Conservation (phyloP, 192 early-diverging fungal species). For the Entomortierella lignicola region DNA sequence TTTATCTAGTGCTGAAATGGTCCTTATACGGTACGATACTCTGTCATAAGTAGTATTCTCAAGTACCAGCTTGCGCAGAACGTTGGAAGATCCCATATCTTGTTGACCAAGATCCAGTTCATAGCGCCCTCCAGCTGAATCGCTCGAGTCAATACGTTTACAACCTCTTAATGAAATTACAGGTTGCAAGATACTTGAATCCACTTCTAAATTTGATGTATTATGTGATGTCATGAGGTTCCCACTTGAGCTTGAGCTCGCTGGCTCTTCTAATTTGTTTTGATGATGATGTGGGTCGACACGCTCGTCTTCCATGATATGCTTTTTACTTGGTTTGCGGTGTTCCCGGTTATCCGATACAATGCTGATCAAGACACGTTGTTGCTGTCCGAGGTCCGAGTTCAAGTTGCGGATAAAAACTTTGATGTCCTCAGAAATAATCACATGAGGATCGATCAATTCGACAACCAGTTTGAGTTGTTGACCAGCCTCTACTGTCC, state of each 20-base stretch:
- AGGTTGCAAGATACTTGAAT: conserved; percentile 43
- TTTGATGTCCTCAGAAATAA: conserved; percentile 82
- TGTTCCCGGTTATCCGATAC: conserved; percentile 57
- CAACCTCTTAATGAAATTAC: conserved; percentile 74
- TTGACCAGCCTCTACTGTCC: conserved; percentile 68
- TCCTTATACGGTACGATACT: conserved; percentile 72
- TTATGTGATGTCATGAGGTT: background rate
- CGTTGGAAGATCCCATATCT: conserved; percentile 66
- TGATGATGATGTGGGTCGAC: conserved; percentile 49
- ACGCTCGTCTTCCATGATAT: conserved; percentile 29
- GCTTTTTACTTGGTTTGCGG: conserved; percentile 41
- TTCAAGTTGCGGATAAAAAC: conserved; percentile 76
- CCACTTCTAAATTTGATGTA: background rate
- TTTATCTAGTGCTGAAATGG: conserved; percentile 65
- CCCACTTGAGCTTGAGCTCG: background rate
- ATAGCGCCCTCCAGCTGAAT: conserved; percentile 71
- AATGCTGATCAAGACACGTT: conserved; percentile 73
- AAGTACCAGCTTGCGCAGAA: conserved; percentile 72
- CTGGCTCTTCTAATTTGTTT: conserved; percentile 31
- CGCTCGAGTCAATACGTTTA: conserved; percentile 65
- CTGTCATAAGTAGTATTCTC: conserved; percentile 67
- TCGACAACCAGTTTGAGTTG: conserved; percentile 67
- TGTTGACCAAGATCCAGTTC: conserved; percentile 86
- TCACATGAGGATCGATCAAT: conserved; percentile 70
- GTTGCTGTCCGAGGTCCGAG: conserved; percentile 67